Evolutionary conservation across 2,329 filamentous ascomycete species (phyloP).

Genomic region (Herpotrichia juniperi): DNA sequence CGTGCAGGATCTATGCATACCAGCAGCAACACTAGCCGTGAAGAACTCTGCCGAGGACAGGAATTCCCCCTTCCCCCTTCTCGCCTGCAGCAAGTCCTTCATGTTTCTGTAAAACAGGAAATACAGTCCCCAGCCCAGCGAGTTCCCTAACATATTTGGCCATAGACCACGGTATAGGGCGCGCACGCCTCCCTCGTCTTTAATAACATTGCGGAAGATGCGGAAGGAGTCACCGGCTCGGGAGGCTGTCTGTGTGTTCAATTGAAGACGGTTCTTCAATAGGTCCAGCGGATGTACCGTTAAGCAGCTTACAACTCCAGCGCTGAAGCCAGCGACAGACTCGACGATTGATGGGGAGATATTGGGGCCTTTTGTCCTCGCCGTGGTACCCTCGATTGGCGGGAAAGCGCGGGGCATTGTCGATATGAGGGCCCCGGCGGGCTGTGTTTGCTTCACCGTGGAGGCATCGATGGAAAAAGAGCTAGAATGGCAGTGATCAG

Average conservation of each 20-base stretch:
- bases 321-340: slow-evolving; percentile 86
- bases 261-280: slow-evolving; percentile 94
- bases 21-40: slow-evolving; percentile 69
- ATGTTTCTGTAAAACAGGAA: slow-evolving; percentile 76
- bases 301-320: slow-evolving; percentile 84
- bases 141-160: slow-evolving; percentile 91
- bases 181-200: slow-evolving; percentile 62
- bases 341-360: slow-evolving; percentile 76
- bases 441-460: slow-evolving; percentile 28
- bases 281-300: slow-evolving; percentile 92
- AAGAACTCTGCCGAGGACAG: slow-evolving; percentile 78
- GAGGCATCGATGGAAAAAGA: background rate
- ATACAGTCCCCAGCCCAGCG: slow-evolving; percentile 87
- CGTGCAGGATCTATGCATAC: slow-evolving; percentile 38
- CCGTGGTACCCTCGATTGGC: slow-evolving; percentile 49
- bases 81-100: slow-evolving; percentile 59
- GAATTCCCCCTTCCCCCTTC: slow-evolving; percentile 46
- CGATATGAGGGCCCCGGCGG: slow-evolving; percentile 12
- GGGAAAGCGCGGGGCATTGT: slow-evolving; percentile 58
- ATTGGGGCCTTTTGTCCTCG: slow-evolving; percentile 42
- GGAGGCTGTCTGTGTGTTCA: slow-evolving; percentile 47
- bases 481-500: background rate
- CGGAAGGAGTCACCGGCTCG: slow-evolving; percentile 60
- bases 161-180: slow-evolving; percentile 89
- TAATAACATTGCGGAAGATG: slow-evolving; percentile 58